phyloP scores from a whole-genome alignment of 495 filamentous ascomycete genomes.

The Penicillium atrosanguineum region DNA sequence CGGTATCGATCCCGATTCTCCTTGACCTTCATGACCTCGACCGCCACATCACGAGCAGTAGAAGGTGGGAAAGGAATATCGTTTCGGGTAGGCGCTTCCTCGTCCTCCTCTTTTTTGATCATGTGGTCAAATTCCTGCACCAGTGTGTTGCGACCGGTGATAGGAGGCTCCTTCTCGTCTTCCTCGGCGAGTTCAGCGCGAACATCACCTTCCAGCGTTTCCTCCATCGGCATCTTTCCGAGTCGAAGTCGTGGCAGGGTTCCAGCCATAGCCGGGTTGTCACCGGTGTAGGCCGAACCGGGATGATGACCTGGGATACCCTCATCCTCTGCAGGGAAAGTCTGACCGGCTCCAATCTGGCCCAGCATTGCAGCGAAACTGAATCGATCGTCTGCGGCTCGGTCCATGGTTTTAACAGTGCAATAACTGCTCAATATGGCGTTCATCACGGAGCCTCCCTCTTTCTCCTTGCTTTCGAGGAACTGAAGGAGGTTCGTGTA shows the following conservation, averaged over 20 bases:
- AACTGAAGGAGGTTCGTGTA: slow-evolving; percentile 81
- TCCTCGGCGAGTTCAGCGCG: slow-evolving; percentile 78
- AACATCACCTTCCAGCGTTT: slow-evolving; percentile 74
- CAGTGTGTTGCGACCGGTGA: slow-evolving; percentile 60
- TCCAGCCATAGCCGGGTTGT: slow-evolving; percentile 54
- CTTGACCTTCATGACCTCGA: slow-evolving; percentile 92
- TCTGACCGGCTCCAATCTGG: slow-evolving; percentile 59
- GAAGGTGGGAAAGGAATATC: slow-evolving; percentile 85
- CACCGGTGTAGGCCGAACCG: slow-evolving; percentile 74
- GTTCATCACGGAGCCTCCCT: slow-evolving; percentile 73
- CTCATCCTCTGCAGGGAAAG: slow-evolving; percentile 76
- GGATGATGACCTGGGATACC: slow-evolving; percentile 90
- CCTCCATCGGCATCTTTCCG: slow-evolving; percentile 76
- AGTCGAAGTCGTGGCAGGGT: slow-evolving; percentile 63
- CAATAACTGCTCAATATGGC: slow-evolving; percentile 72
- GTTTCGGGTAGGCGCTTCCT: slow-evolving; percentile 72
- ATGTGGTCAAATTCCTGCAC: slow-evolving; percentile 76
- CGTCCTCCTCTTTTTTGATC: slow-evolving; percentile 88
- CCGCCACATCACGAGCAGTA: slow-evolving; percentile 79
- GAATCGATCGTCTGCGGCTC: slow-evolving; percentile 71
- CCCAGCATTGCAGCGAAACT: slow-evolving; percentile 80
- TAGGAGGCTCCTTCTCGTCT: slow-evolving; percentile 68
- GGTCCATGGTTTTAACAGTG: slow-evolving; percentile 68
- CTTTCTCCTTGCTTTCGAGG: slow-evolving; percentile 75
- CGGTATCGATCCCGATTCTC: slow-evolving; percentile 88